Conservation (phyloP, 164 flowering plant species). For the Kalanchoe fedtschenkoi region DNA sequence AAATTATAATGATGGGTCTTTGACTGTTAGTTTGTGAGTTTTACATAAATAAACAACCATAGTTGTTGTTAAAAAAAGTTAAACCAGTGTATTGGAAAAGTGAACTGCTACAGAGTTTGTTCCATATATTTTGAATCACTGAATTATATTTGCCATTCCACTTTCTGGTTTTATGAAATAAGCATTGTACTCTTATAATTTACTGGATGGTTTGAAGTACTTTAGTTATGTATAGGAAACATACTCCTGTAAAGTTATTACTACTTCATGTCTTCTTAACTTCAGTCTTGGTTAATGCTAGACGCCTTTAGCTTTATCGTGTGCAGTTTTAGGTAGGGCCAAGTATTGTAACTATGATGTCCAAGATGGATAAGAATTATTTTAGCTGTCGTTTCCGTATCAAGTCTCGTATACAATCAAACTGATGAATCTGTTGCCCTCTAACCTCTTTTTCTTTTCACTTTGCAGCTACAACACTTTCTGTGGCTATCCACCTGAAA, state of each 20-base stretch:
- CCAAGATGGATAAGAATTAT: too few species aligned
- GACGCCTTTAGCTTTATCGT: background rate
- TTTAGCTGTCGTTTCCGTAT: too few species aligned
- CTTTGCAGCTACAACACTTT: slow-evolving; percentile 54
- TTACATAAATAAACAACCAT: background rate
- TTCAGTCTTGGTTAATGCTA: background rate
- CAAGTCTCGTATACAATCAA: background rate
- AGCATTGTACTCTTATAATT: background rate
- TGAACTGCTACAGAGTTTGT: background rate
- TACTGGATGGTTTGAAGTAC: background rate
- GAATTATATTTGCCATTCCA: too few species aligned
- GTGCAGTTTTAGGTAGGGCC: too few species aligned
- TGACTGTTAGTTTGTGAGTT: background rate
- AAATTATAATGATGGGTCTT: background rate
- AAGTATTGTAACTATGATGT: too few species aligned
- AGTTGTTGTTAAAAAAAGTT: too few species aligned
- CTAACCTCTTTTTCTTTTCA: background rate
- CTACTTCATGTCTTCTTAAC: background rate
- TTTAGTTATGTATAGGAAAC: too few species aligned
- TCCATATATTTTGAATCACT: background rate
- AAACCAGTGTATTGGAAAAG: background rate
- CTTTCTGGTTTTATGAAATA: background rate
- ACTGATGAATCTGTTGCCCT: slow-evolving; percentile 2
- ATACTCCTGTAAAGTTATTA: background rate
- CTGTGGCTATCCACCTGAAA: slow-evolving; percentile 41